Conservation (phyloP, 768 basidiomycete species). For the Neoboletus magnificus region DNA sequence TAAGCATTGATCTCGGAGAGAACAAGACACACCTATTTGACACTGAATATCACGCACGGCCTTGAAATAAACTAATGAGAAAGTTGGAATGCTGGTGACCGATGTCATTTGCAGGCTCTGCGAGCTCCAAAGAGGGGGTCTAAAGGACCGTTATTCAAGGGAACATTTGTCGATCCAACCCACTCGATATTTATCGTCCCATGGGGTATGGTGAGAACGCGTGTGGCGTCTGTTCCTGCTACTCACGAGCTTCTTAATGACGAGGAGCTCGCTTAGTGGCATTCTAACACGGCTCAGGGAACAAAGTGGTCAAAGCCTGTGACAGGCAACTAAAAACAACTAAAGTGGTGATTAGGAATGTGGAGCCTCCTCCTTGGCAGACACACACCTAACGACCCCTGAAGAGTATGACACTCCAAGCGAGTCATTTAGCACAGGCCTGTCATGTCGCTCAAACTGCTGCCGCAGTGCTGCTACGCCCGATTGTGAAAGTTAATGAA, state of each 20-base stretch:
- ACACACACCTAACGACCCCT: background rate
- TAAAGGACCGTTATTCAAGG: too few species aligned
- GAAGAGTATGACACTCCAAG: background rate
- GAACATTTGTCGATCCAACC: background rate
- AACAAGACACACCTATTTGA: constrained; percentile 6
- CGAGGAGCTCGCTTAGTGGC: background rate
- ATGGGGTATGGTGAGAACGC: background rate
- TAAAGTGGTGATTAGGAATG: background rate
- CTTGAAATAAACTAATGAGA: constrained; percentile 3
- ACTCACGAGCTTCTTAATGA: background rate
- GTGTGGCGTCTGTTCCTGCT: background rate
- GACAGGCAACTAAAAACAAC: background rate
- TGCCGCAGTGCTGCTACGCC: background rate
- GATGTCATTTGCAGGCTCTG: constrained; percentile 3
- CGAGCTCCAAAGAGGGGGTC: background rate
- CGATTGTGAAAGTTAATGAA: background rate
- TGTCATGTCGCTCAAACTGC: background rate
- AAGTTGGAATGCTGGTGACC: background rate
- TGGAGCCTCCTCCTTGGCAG: background rate
- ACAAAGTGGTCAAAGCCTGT: background rate
- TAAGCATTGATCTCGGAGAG: background rate
- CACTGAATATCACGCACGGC: constrained; percentile 7
- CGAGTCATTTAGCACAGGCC: background rate
- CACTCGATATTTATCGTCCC: background rate
- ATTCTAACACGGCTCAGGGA: background rate